These are phyloP conservation scores for Xeromyces bisporus DNA, from an alignment of 495 filamentous ascomycete genomes.

Conservation along the genomic window DNA sequence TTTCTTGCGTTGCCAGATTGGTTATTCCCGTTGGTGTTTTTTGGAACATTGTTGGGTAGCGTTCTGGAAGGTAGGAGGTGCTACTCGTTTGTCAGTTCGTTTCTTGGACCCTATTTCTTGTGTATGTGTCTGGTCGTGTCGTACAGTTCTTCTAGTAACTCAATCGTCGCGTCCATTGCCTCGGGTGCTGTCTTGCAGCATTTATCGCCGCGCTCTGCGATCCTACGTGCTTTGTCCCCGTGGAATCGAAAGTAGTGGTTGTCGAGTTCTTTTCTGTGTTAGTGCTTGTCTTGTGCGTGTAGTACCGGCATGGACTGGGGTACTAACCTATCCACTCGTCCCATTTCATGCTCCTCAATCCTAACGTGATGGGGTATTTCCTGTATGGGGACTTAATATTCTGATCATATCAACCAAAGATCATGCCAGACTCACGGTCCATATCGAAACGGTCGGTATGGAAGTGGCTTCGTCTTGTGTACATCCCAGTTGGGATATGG, in stretches of 20 bases:
- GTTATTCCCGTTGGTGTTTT: constrained; percentile 48
- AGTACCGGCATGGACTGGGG: not conserved
- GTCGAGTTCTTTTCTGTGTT: constrained; percentile 45
- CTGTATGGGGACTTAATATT: constrained; percentile 4
- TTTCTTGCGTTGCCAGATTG: constrained; percentile 57
- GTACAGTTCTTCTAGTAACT: constrained; percentile 63
- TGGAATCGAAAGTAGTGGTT: constrained; percentile 67
- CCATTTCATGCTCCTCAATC: constrained; percentile 58
- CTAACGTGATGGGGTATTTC: constrained; percentile 68
- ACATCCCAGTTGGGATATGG: constrained; percentile 62
- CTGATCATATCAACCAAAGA: not conserved
- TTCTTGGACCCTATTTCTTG: not conserved
- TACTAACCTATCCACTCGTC: constrained; percentile 59
- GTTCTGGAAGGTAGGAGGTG: constrained; percentile 55
- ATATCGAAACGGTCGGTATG: constrained; percentile 73
- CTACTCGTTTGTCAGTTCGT: constrained; percentile 11
- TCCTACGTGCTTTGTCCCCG: constrained; percentile 51
- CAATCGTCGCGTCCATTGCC: constrained; percentile 59
- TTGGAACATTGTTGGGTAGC: constrained; percentile 59
- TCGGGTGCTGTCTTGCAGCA: constrained; percentile 57
- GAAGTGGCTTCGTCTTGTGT: constrained; percentile 53
- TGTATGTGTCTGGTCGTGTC: not conserved
- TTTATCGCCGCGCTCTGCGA: constrained; percentile 51
- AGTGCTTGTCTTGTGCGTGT: constrained; percentile 1
- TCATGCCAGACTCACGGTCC: constrained; percentile 36